Percentiles rank a stretch among this genome's conserved stretches.
These are phyloP conservation scores for Sporothrix humicola DNA, from an alignment of 2,329 filamentous ascomycete species.

Conservation along the genomic window DNA sequence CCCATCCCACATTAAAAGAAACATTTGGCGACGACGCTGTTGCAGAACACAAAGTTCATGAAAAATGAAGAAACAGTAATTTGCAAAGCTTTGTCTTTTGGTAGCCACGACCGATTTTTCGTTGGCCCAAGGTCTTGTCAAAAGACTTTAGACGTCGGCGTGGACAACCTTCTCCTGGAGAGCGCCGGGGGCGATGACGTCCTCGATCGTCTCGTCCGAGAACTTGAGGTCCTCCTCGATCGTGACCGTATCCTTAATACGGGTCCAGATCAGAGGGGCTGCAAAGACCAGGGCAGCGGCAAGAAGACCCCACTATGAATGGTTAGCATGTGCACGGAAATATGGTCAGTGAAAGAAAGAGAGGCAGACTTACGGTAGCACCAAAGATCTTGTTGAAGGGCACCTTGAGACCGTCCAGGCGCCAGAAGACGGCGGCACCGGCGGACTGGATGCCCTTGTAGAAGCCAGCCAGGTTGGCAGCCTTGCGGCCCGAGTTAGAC, in stretches of 20 bases:
- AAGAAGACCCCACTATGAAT: conserved; percentile 72
- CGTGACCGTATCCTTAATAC: conserved; percentile 80
- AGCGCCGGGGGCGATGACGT: conserved; percentile 58
- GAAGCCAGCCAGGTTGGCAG: conserved; percentile 80
- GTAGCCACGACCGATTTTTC: not conserved
- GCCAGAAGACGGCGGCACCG: conserved; percentile 77
- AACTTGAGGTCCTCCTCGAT: conserved; percentile 84
- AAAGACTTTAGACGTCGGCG: conserved; percentile 31
- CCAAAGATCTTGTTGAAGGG: conserved; percentile 76
- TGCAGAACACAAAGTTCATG: not conserved
- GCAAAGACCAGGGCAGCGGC: conserved; percentile 76
- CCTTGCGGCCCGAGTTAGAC: conserved; percentile 88
- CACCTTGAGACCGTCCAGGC: conserved; percentile 66
- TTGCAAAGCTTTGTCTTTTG: not conserved
- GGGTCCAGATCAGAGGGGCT: conserved; percentile 76
- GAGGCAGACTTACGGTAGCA: conserved; percentile 50
- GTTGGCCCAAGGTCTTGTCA: too few relatives aligned
- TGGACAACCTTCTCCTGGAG: conserved; percentile 33
- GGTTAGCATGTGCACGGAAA: not conserved
- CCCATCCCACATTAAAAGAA: not conserved
- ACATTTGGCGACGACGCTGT: conserved; percentile 3
- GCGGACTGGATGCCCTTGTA: conserved; percentile 74
- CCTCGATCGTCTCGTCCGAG: conserved; percentile 79
- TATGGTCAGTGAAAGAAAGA: not conserved
- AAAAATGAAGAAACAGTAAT: not conserved